These are phyloP conservation scores for Brassica nigra DNA, from an alignment of 345 rosid species.

Conservation along the genomic window DNA sequence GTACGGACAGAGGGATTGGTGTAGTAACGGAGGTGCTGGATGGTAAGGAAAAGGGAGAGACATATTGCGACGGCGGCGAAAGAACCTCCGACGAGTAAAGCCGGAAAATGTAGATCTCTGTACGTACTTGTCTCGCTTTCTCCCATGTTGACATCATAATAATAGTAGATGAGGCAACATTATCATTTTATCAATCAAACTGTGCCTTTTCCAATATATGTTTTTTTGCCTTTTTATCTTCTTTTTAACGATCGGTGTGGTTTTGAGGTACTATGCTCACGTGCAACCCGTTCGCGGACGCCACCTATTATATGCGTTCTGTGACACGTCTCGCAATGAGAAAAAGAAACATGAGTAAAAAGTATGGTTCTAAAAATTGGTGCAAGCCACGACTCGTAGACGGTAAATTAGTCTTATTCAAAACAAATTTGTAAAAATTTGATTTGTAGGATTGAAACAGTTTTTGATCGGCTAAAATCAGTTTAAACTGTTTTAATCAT, in stretches of 20 bases:
- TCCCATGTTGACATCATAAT: slow-evolving; percentile 17
- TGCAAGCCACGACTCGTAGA: too few species aligned
- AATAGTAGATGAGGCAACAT: slow-evolving; percentile 19
- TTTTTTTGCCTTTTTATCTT: not conserved
- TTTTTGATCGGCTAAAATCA: too few species aligned
- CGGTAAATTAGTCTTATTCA: too few species aligned
- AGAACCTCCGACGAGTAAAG: slow-evolving; percentile 63
- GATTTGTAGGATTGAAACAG: too few species aligned
- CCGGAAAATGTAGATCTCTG: slow-evolving; percentile 55
- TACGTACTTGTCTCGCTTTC: slow-evolving; percentile 38
- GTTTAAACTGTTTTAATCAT: too few species aligned
- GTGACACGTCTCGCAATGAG: slow-evolving; percentile 1
- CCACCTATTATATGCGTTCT: slow-evolving; percentile 3
- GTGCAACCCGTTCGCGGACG: not conserved
- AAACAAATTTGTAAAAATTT: too few species aligned
- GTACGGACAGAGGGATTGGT: slow-evolving; percentile 66
- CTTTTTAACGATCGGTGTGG: not conserved
- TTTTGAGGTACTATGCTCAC: slow-evolving; percentile 16
- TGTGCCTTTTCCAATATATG: not conserved
- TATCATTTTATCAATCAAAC: slow-evolving; percentile 1
- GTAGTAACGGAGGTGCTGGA: slow-evolving; percentile 80
- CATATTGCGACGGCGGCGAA: slow-evolving; percentile 58
- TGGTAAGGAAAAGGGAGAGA: slow-evolving; percentile 56
- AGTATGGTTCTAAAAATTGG: too few species aligned
- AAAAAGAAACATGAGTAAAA: not conserved